Evolutionary conservation across 371 early-diverging fungal genomes (phyloP).

Genomic region (Syncephalastrum contaminatum): DNA sequence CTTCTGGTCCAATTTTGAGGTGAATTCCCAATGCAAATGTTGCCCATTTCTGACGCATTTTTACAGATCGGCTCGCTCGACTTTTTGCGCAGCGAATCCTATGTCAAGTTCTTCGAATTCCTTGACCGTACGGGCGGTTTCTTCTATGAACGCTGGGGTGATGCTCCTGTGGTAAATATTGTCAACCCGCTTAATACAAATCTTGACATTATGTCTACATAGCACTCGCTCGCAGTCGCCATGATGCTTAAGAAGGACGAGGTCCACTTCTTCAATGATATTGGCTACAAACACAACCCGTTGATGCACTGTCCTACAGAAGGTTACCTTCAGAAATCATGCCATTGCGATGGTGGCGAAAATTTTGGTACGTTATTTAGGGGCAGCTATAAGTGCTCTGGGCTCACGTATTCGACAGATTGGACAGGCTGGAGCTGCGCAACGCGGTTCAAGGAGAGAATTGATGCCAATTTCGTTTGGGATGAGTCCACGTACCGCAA

Average conservation of each 20-base stretch:
- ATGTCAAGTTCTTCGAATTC: constrained; percentile 76
- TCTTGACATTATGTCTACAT: neutral
- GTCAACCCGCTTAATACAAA: constrained; percentile 62
- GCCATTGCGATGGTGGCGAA: constrained; percentile 47
- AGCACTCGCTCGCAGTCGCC: constrained; percentile 85
- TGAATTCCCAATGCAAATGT: constrained; percentile 10
- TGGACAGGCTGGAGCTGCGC: constrained; percentile 43
- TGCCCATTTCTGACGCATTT: constrained; percentile 1
- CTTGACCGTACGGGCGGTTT: constrained; percentile 86
- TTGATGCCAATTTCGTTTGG: constrained; percentile 30
- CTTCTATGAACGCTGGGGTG: constrained; percentile 82
- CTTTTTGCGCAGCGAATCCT: constrained; percentile 72
- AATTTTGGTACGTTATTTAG: constrained; percentile 48
- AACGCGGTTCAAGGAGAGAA: constrained; percentile 20
- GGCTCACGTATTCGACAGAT: constrained; percentile 16
- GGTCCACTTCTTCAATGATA: constrained; percentile 92
- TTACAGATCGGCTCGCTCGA: constrained; percentile 76
- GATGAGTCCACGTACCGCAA: constrained; percentile 23
- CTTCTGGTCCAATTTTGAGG: constrained; percentile 72
- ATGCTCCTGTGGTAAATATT: constrained; percentile 85
- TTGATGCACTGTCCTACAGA: constrained; percentile 68
- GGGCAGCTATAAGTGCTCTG: neutral
- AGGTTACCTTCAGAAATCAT: constrained; percentile 48
- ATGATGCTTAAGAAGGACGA: constrained; percentile 75
- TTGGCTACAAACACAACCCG: constrained; percentile 78